These are phyloP conservation scores for Saxispiralis lemnorum DNA, from an alignment of 495 filamentous ascomycete species.

Conservation along the genomic window DNA sequence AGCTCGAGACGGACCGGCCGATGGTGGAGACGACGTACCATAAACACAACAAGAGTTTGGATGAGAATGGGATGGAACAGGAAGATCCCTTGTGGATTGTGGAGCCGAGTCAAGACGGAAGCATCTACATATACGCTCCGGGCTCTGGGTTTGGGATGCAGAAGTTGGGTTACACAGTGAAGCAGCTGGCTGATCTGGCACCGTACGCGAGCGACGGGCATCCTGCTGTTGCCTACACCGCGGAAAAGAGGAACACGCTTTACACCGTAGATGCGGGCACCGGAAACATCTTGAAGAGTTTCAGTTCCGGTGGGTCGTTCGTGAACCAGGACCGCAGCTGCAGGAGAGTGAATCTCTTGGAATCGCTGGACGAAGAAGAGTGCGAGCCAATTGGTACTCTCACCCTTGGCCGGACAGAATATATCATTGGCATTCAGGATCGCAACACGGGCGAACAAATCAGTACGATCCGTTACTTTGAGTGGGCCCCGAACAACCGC, in stretches of 20 bases:
- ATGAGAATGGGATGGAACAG: conserved; percentile 35
- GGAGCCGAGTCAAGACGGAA: conserved; percentile 75
- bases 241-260: conserved; percentile 61
- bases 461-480: conserved; percentile 80
- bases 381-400: conserved; percentile 58
- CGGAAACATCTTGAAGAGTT: conserved; percentile 51
- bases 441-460: conserved; percentile 57
- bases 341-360: conserved; percentile 40
- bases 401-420: conserved; percentile 69
- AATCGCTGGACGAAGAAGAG: conserved; percentile 43
- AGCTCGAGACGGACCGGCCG: conserved; percentile 60
- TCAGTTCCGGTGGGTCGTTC: conserved; percentile 40
- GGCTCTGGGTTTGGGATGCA: conserved; percentile 41
- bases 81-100: conserved; percentile 92
- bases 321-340: conserved; percentile 36
- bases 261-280: conserved; percentile 73
- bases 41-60: conserved; percentile 45
- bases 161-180: conserved; percentile 56
- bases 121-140: conserved; percentile 71
- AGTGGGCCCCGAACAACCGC: conserved; percentile 86
- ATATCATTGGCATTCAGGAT: conserved; percentile 68
- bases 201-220: conserved; percentile 45
- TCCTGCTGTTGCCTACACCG: conserved; percentile 59
- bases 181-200: conserved; percentile 52
- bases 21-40: conserved; percentile 83